Evolutionary conservation across 805 yeast species (phyloP).

Genomic region (Trichomonascus vanleenenianus): DNA sequence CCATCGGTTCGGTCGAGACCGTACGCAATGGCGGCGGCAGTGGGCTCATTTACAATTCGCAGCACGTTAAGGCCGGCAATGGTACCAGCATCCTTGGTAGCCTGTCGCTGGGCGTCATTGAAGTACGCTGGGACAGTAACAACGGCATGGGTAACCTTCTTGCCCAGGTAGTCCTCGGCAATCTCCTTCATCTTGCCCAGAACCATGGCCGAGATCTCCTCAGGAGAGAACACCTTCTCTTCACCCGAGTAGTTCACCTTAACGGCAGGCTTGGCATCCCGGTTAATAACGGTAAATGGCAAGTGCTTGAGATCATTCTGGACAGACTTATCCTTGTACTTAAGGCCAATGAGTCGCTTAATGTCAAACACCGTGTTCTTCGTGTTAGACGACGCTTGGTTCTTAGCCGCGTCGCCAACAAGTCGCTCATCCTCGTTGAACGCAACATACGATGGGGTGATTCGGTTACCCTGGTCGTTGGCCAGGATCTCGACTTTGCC

Average conservation of each 20-base stretch:
- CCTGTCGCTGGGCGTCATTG: constrained; percentile 91
- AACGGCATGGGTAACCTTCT: constrained; percentile 78
- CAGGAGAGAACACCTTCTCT: constrained; percentile 75
- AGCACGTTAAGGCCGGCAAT: constrained; percentile 84
- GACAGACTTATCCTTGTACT: constrained; percentile 67
- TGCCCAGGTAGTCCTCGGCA: constrained; percentile 86
- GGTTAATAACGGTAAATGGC: constrained; percentile 65
- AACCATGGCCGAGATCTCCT: constrained; percentile 89
- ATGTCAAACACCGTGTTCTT: constrained; percentile 82
- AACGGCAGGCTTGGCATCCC: constrained; percentile 76
- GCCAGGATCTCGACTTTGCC: constrained; percentile 90
- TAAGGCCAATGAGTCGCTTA: constrained; percentile 84
- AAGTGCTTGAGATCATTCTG: constrained; percentile 76
- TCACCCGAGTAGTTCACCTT: constrained; percentile 70
- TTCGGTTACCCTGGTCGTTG: constrained; percentile 95
- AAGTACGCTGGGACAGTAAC: constrained; percentile 92
- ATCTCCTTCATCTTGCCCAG: constrained; percentile 86
- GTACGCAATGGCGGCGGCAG: constrained; percentile 97
- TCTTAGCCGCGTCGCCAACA: constrained; percentile 95
- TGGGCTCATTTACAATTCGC: constrained; percentile 89
- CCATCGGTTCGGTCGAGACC: constrained; percentile 75
- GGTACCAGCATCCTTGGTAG: constrained; percentile 88
- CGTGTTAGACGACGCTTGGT: constrained; percentile 89
- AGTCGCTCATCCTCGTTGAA: constrained; percentile 87
- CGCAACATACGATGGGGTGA: constrained; percentile 92